A percentile compares a stretch with the other conserved stretches of the same genome.
Conservation (phyloP, 257 asterid genomes). For the Nicotiana noctiflora region DNA sequence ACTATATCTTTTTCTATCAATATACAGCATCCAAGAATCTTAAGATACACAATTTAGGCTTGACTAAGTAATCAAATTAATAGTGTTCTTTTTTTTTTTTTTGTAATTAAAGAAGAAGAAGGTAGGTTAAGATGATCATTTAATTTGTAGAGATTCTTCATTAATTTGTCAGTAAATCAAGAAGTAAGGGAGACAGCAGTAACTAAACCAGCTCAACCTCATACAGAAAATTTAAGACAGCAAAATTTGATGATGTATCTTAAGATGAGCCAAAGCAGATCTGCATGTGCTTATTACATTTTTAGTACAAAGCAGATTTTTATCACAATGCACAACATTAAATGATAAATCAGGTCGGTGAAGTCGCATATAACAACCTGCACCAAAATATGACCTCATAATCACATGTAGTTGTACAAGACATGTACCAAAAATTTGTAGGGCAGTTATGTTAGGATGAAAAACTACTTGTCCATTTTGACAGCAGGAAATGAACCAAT, state of each 20-base stretch:
- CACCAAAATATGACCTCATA: not conserved
- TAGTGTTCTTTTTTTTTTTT: too few species aligned
- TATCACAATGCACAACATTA: not conserved
- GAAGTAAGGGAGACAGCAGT: too few species aligned
- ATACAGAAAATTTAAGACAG: not conserved
- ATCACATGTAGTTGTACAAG: not conserved
- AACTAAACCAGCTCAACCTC: not conserved
- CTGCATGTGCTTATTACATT: not conserved
- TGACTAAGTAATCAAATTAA: too few species aligned
- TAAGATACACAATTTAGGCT: not conserved
- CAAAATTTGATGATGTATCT: not conserved
- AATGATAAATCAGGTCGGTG: not conserved
- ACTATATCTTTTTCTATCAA: not conserved
- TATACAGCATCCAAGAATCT: not conserved
- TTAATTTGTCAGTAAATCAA: too few species aligned
- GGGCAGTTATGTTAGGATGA: not conserved
- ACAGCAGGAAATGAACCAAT: not conserved
- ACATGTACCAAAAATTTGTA: not conserved
- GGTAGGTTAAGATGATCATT: too few species aligned
- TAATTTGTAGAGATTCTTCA: too few species aligned
- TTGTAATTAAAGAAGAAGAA: too few species aligned
- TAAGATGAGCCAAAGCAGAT: not conserved
- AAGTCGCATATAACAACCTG: not conserved
- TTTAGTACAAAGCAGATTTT: not conserved
- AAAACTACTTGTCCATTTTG: not conserved